Conservation (phyloP, 1,139 yeast species). For the Blastobotrys apis region DNA sequence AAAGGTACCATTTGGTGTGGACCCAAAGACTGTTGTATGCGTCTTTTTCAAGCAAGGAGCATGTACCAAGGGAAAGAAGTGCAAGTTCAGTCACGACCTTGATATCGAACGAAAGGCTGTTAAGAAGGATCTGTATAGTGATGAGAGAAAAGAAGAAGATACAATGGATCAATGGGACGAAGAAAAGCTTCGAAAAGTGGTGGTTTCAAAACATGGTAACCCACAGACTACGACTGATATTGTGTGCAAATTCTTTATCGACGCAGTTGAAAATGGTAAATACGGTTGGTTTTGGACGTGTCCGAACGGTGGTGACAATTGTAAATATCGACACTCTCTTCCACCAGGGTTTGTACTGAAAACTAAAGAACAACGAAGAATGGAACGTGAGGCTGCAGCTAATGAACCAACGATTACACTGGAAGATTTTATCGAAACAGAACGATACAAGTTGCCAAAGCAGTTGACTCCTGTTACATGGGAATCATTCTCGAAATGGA, state of each 20-base stretch:
- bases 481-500: constrained; percentile 84
- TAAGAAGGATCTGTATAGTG: constrained; percentile 90
- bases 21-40: constrained; percentile 92
- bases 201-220: constrained; percentile 89
- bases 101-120: constrained; percentile 81
- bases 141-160: constrained; percentile 79
- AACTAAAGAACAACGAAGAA: constrained; percentile 90
- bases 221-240: constrained; percentile 91
- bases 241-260: constrained; percentile 90
- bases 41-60: constrained; percentile 84
- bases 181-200: constrained; percentile 82
- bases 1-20: constrained; percentile 95
- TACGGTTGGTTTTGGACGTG: constrained; percentile 99
- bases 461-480: constrained; percentile 84
- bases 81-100: constrained; percentile 93
- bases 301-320: constrained; percentile 88
- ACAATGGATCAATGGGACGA: constrained; percentile 98
- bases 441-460: constrained; percentile 77
- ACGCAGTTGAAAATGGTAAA: constrained; percentile 95
- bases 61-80: constrained; percentile 84
- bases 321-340: constrained; percentile 94
- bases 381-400: constrained; percentile 83
- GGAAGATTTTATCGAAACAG: constrained; percentile 94
- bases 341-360: constrained; percentile 96
- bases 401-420: constrained; percentile 85